Conservation (phyloP, 1,139 yeast genomes). For the Hansenula anomala region DNA sequence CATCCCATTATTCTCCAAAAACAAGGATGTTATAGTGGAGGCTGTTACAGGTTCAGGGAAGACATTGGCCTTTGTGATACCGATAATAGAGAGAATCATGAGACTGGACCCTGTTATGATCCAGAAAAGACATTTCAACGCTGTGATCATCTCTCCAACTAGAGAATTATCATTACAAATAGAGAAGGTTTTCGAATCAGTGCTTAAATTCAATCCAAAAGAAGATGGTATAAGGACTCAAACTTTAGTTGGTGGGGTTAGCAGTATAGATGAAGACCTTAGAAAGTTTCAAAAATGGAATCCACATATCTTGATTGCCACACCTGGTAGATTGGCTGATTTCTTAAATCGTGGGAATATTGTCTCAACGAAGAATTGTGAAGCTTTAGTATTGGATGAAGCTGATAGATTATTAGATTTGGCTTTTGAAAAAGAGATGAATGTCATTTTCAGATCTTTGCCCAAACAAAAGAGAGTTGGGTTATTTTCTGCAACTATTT, state of each 20-base stretch:
- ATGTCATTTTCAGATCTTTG: slow-evolving; percentile 55
- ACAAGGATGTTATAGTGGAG: slow-evolving; percentile 94
- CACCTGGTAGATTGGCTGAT: slow-evolving; percentile 88
- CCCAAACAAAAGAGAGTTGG: slow-evolving; percentile 96
- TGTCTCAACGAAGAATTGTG: slow-evolving; percentile 57
- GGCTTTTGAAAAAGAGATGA: slow-evolving; percentile 69
- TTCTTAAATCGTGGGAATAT: slow-evolving; percentile 44
- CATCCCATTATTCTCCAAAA: slow-evolving; percentile 79
- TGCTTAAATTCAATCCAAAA: slow-evolving; percentile 59
- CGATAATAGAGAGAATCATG: slow-evolving; percentile 65
- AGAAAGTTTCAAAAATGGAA: slow-evolving; percentile 45
- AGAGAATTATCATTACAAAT: slow-evolving; percentile 89
- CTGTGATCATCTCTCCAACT: slow-evolving; percentile 81
- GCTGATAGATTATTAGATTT: slow-evolving; percentile 85
- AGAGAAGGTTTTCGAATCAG: slow-evolving; percentile 53
- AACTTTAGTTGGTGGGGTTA: slow-evolving; percentile 74
- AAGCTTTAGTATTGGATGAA: slow-evolving; percentile 80
- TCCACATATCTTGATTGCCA: slow-evolving; percentile 81
- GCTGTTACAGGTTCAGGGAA: slow-evolving; percentile 98
- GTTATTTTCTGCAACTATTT: slow-evolving; percentile 84
- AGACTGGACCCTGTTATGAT: slow-evolving; percentile 24
- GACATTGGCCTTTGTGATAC: slow-evolving; percentile 82
- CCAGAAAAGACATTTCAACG: slow-evolving; percentile 48
- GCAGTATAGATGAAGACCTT: slow-evolving; percentile 69
- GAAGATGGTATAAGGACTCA: slow-evolving; percentile 53